Evolutionary conservation across 148 eudicot species (phyloP), one percentile per base, ranked within the genome.

Genomic region (Rhododendron williamsianum): DNA sequence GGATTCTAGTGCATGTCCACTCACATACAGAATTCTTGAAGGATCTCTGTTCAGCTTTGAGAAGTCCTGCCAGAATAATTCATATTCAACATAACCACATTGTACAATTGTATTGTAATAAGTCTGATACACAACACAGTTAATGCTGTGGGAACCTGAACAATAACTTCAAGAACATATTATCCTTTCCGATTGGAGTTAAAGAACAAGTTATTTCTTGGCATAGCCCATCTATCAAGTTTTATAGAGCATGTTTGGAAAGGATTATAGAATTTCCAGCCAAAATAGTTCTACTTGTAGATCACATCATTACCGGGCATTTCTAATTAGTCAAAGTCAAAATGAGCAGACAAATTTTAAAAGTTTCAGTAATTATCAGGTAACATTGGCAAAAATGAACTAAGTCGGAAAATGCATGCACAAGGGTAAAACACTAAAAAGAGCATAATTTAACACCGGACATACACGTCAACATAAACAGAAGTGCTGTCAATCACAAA

Each of bases 31-130:
- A 82, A 96, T 85, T 88, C 71, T 91, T 46, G 90, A 43, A 33
- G 99, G 99, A 87, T 96, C 96, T 80, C 98, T 91, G 81, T 96
- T 96, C 86, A 96, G 90, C 89, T 87, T 96, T 33, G 97, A 91
- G 78, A 96, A 92, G 87, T 96, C 99, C 99, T 96, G 93, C 87
- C 33, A 89, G 45, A 67, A 83, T n/a, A 63, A 87, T 85, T 60
- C 67, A 15, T 49, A 33, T 25, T 9, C 71, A 25, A 56, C 35
- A 82, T 4, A 19, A 82, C 16, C n/a, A 71, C 6, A 86, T 41
- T 1, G 36, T 27, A 71, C 7, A 33, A 71, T 33, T 4, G 8
- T 71, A 71, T 30, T 1, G 12, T 10, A 27, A 27, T 8, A n/a
- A 25, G 16, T 12, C 2, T 58, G 2, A 9, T 12, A 30, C 6